Conservation (phyloP, 2,329 filamentous ascomycete genomes). For the Pseudopyricularia javanii region DNA sequence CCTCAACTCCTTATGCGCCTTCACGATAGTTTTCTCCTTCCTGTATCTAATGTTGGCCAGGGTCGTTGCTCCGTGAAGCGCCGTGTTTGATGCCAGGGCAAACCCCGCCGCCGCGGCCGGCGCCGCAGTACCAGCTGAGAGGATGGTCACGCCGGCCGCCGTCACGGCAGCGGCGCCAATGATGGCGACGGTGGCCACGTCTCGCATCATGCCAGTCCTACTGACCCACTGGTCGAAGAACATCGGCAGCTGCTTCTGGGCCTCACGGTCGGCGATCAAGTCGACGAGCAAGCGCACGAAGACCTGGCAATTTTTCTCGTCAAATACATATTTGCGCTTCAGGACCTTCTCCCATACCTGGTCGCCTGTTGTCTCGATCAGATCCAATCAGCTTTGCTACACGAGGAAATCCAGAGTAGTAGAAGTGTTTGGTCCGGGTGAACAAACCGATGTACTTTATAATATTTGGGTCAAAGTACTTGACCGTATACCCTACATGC, state of each 20-base stretch:
- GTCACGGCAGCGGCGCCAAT: neutral
- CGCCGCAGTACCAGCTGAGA: neutral
- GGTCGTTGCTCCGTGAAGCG: neutral
- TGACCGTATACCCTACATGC: neutral
- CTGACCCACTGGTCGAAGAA: slow-evolving; percentile 6
- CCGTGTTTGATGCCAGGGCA: neutral
- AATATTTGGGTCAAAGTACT: neutral
- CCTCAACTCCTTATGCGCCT: neutral
- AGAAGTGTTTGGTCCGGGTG: no score
- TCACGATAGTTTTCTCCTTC: neutral
- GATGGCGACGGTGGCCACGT: slow-evolving; percentile 3
- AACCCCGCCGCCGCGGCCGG: neutral
- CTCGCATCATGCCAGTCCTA: slow-evolving; percentile 2
- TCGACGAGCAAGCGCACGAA: slow-evolving; percentile 6
- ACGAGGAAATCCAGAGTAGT: neutral
- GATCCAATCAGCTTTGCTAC: neutral
- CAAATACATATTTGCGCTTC: slow-evolving; percentile 4
- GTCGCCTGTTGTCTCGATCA: neutral
- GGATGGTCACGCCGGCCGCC: neutral
- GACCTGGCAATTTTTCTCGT: slow-evolving; percentile 7
- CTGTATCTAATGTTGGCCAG: neutral
- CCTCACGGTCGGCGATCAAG: slow-evolving; percentile 3
- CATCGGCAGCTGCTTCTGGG: slow-evolving; percentile 3
- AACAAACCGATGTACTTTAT: neutral
- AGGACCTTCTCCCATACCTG: slow-evolving; percentile 3